phyloP scores from a whole-genome alignment of 495 filamentous ascomycete species.

The Podospora bellae-mahoneyi region DNA sequence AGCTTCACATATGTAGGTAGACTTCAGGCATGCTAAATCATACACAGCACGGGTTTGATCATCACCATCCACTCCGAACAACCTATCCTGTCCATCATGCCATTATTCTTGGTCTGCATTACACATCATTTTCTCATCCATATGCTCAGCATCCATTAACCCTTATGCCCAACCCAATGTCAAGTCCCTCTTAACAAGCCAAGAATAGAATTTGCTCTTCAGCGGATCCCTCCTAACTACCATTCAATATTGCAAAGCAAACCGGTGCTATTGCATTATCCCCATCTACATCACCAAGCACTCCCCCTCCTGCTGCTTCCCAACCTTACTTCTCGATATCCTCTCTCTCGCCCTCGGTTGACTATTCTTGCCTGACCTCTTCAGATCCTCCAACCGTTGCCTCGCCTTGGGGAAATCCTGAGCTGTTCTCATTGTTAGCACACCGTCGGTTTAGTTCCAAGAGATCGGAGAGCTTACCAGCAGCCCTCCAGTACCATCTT shows the following conservation, averaged over 20 bases:
- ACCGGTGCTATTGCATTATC: not conserved
- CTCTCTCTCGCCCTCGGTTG: slow-evolving; percentile 64
- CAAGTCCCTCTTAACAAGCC: not conserved
- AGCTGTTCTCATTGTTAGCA: slow-evolving; percentile 51
- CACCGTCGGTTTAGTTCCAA: slow-evolving; percentile 2
- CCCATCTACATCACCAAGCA: slow-evolving; percentile 70
- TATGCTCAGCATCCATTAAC: not conserved
- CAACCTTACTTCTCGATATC: slow-evolving; percentile 75
- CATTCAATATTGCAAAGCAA: not conserved
- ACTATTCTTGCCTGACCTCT: slow-evolving; percentile 67
- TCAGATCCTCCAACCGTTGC: slow-evolving; percentile 88
- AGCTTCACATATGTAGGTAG: too few relatives aligned
- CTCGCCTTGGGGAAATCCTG: slow-evolving; percentile 92
- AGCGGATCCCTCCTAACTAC: not conserved
- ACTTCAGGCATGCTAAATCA: too few relatives aligned
- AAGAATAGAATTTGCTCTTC: not conserved
- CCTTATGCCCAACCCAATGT: not conserved
- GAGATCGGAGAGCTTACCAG: slow-evolving; percentile 64
- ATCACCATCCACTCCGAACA: too few relatives aligned
- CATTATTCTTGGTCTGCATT: too few relatives aligned
- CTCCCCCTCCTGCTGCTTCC: slow-evolving; percentile 80
- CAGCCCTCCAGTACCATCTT: slow-evolving; percentile 96
- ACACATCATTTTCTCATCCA: not conserved
- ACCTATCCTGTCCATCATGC: too few relatives aligned
- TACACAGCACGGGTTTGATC: too few relatives aligned